Conservation (phyloP, 2,329 filamentous ascomycete genomes). For the Xylariomycetidae sp. region DNA sequence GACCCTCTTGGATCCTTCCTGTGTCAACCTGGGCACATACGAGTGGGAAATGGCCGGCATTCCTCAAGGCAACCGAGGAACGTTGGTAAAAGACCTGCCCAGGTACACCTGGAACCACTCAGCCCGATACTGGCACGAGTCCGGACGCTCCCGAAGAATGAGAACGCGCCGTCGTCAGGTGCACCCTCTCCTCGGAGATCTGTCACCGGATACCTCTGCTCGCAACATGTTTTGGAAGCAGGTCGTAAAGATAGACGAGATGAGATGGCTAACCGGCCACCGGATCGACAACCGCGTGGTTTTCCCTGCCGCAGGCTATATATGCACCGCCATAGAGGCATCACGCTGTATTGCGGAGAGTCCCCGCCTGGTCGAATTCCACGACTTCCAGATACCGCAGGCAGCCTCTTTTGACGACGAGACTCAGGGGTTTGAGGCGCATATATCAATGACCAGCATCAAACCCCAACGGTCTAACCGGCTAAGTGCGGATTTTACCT, state of each 20-base stretch:
- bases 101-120: slow-evolving; percentile 14
- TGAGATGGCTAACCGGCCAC: slow-evolving; percentile 12
- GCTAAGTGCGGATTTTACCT: slow-evolving; percentile 4
- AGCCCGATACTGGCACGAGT: slow-evolving; percentile 8
- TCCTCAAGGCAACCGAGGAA: not conserved
- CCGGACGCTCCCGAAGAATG: slow-evolving; percentile 1
- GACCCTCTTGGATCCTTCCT: slow-evolving; percentile 1
- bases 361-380: slow-evolving; percentile 8
- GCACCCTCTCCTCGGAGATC: slow-evolving; percentile 10
- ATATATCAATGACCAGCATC: slow-evolving; percentile 2
- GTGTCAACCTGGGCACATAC: slow-evolving; percentile 1
- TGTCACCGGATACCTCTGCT: slow-evolving; percentile 1
- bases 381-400: slow-evolving; percentile 11
- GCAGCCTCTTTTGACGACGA: slow-evolving; percentile 9
- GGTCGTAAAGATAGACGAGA: slow-evolving; percentile 3
- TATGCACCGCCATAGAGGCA: slow-evolving; percentile 11
- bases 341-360: slow-evolving; percentile 1
- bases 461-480: not conserved
- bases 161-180: not conserved
- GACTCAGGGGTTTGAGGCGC: slow-evolving; percentile 8
- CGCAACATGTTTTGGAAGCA: slow-evolving; percentile 9
- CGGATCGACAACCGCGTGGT: slow-evolving; percentile 9
- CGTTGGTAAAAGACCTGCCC: slow-evolving; percentile 8
- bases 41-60: not conserved
- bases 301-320: slow-evolving; percentile 15